A percentile compares a stretch with the other conserved stretches of the same genome.
These are phyloP conservation scores for Epichloe bromicola DNA, from an alignment of 2,329 filamentous ascomycete genomes.

Conservation along the genomic window DNA sequence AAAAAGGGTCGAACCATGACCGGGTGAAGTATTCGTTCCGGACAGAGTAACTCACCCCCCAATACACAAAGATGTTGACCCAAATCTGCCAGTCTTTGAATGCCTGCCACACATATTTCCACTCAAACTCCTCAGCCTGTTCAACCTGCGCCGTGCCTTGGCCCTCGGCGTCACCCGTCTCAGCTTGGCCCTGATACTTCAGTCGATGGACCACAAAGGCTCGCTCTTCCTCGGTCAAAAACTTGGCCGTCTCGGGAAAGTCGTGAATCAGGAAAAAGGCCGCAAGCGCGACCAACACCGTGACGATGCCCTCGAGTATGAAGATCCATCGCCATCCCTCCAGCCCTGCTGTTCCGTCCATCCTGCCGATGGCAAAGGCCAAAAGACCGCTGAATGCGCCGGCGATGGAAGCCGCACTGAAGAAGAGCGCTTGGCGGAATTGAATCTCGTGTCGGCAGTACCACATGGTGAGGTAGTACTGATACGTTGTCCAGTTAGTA, in stretches of 20 bases:
- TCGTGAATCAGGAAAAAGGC: slow-evolving; percentile 66
- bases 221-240: slow-evolving; percentile 59
- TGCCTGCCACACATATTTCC: slow-evolving; percentile 59
- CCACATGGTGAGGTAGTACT: slow-evolving; percentile 45
- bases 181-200: slow-evolving; percentile 43
- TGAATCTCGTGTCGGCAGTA: slow-evolving; percentile 45
- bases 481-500: background rate
- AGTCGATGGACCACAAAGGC: slow-evolving; percentile 58
- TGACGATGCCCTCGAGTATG: slow-evolving; percentile 57
- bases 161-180: background rate
- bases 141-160: slow-evolving; percentile 28
- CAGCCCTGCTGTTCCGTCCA: slow-evolving; percentile 50
- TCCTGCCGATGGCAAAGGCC: slow-evolving; percentile 55
- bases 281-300: slow-evolving; percentile 50
- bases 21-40: too few species aligned
- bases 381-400: slow-evolving; percentile 65
- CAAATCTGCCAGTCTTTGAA: slow-evolving; percentile 72
- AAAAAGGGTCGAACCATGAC: too few species aligned
- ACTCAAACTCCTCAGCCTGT: slow-evolving; percentile 62
- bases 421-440: slow-evolving; percentile 57
- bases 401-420: slow-evolving; percentile 67
- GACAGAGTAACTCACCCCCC: slow-evolving; percentile 35
- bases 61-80: slow-evolving; percentile 47
- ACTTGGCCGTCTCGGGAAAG: slow-evolving; percentile 66
- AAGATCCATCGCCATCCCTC: slow-evolving; percentile 55